Evolutionary conservation across 1,284 basidiomycete species (phyloP).

Genomic region (Mycosarcoma maydis): DNA sequence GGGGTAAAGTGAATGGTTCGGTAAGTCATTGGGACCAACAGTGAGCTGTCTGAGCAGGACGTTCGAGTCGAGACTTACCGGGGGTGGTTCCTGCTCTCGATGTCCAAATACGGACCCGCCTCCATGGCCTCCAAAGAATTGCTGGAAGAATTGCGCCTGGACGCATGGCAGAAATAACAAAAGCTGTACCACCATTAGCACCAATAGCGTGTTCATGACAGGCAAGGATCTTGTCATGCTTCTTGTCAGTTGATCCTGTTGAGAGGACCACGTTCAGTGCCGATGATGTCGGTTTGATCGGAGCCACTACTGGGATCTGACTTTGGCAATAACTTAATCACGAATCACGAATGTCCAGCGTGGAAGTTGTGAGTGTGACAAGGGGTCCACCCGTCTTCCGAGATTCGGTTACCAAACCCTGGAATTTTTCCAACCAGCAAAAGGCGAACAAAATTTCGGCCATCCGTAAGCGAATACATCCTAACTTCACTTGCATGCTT

Average conservation of each 20-base stretch:
- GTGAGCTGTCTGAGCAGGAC: neutral
- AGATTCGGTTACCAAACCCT: slow-evolving; percentile 5
- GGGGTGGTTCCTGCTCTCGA: slow-evolving; percentile 53
- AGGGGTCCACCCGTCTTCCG: no score
- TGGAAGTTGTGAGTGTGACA: no score
- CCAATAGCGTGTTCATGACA: neutral
- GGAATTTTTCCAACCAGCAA: slow-evolving; percentile 18
- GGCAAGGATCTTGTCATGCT: neutral
- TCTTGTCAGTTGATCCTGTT: neutral
- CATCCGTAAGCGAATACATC: neutral
- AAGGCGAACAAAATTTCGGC: slow-evolving; percentile 1
- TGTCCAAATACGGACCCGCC: slow-evolving; percentile 30
- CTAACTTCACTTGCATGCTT: neutral
- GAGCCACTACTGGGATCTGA: no score
- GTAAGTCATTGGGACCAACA: neutral
- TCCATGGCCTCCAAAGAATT: slow-evolving; percentile 52
- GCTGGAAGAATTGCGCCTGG: slow-evolving; percentile 54
- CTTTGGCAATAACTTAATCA: neutral
- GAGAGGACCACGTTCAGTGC: neutral
- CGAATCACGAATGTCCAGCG: slow-evolving; percentile 9
- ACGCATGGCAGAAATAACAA: slow-evolving; percentile 16
- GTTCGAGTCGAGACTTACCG: slow-evolving; percentile 30
- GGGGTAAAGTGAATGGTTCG: neutral
- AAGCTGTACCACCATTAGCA: slow-evolving; percentile 16
- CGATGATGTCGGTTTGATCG: neutral